Conservation (phyloP, 306 rosid species). For the Vigna mungo region DNA sequence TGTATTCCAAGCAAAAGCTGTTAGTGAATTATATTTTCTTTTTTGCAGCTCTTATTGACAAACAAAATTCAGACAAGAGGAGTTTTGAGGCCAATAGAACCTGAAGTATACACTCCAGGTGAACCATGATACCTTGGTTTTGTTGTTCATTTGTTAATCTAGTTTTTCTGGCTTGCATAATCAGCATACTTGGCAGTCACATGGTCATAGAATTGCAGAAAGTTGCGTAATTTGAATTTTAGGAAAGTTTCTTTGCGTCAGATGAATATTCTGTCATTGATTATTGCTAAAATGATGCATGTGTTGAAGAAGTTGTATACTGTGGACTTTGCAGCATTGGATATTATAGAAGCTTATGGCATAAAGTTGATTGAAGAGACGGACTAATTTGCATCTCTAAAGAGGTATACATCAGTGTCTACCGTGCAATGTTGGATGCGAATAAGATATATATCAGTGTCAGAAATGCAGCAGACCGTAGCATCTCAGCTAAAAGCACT, state of each 20-base stretch:
- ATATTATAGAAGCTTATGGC: constrained; percentile 80
- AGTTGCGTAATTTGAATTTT: background rate
- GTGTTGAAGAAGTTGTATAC: background rate
- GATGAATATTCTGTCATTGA: background rate
- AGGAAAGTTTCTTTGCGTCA: background rate
- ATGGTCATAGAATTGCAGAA: background rate
- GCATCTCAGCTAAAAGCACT: background rate
- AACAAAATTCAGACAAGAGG: constrained; percentile 91
- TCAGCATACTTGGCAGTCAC: background rate
- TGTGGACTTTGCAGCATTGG: constrained; percentile 69
- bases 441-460: constrained; percentile 11
- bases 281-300: background rate
- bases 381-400: constrained; percentile 48
- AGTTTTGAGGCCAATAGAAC: constrained; percentile 77
- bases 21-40: constrained; percentile 15
- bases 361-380: constrained; percentile 80
- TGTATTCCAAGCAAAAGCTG: constrained; percentile 35
- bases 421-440: constrained; percentile 6
- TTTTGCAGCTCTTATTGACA: constrained; percentile 79
- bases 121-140: constrained; percentile 23
- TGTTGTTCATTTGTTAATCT: constrained; percentile 25
- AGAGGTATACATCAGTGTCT: background rate
- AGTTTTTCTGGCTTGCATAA: constrained; percentile 13
- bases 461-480: background rate
- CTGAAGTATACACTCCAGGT: constrained; percentile 94